Base-by-base conservation (phyloP, 768 basidiomycete genomes). In the Amyloporia xantha region DNA sequence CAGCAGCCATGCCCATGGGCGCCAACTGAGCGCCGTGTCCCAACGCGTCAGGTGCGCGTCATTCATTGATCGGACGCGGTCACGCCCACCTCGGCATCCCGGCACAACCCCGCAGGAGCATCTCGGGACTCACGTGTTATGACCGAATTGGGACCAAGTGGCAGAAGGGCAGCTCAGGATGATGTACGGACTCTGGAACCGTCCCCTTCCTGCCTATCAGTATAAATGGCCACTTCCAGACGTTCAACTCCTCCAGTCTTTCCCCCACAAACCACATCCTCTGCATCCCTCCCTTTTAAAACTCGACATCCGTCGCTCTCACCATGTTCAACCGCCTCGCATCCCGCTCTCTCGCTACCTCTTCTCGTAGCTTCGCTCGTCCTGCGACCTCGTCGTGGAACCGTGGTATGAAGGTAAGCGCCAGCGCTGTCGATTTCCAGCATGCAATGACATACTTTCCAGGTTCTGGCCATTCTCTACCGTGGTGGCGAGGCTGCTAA, bases 381-480 rank as follows among this genome's bases (percentile, higher is more conserved):
- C 28, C 44, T 19, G 28, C 44, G 23, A 27, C 42, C 5, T 20
- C 28, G 44, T 27, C 42, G 23, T 44, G 42, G 42, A 44, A 27
- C 26, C 44, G 44, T 7, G 51, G 51, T 43, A 59, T 59, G 58
- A 59, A 59, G 58, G 58, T 59, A 44, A 11, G 24, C 10, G 19
- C 5, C 30, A 24, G n/a, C 37, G 5, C 19, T 7, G 3, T 12
- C 2, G 44, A 48, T 17, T 43, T 44, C 19, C 15, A 30, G 48
- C 47, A 50, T 53, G 12, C 2, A 30, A 25, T 57, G 42, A 30
- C 30, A 25, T 23, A 19, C 25, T 28, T 41, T 36, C 25, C 44
- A 88, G 83, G 68, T 89, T 57, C 76, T 90, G 41, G 83, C 83
- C 60, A 81, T 88, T 59, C 74, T 88, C 42, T 88, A 86, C 68